Evolutionary conservation across 129 eudicot species (phyloP).

Genomic region (Ambrosia trifida): DNA sequence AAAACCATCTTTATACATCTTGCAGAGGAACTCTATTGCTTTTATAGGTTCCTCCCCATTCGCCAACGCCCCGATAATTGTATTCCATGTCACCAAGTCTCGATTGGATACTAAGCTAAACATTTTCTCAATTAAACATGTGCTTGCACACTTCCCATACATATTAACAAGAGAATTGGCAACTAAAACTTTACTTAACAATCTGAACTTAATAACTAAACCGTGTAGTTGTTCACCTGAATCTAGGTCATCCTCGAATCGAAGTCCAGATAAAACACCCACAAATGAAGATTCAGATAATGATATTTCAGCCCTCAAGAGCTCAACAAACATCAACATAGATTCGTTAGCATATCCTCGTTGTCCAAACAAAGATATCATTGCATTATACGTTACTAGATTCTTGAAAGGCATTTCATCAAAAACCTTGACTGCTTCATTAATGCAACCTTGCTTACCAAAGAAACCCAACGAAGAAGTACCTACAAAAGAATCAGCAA

Average conservation of each 20-base stretch:
- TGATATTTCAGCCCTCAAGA: slow-evolving; percentile 38
- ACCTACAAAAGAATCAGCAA: slow-evolving; percentile 61
- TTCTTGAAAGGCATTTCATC: slow-evolving; percentile 62
- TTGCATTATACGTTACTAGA: slow-evolving; percentile 65
- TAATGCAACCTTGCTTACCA: slow-evolving; percentile 54
- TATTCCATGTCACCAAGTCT: slow-evolving; percentile 76
- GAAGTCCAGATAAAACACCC: slow-evolving; percentile 56
- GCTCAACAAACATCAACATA: slow-evolving; percentile 47
- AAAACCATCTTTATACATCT: slow-evolving; percentile 38
- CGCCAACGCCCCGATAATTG: slow-evolving; percentile 52
- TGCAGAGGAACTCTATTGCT: slow-evolving; percentile 44
- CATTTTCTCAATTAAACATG: slow-evolving; percentile 43
- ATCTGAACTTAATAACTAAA: slow-evolving; percentile 56
- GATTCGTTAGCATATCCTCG: slow-evolving; percentile 49
- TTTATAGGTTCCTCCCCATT: slow-evolving; percentile 44
- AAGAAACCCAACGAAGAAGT: slow-evolving; percentile 70
- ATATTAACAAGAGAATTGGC: slow-evolving; percentile 58
- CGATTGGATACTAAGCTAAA: slow-evolving; percentile 38
- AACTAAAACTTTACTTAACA: slow-evolving; percentile 39
- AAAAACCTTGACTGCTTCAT: slow-evolving; percentile 56
- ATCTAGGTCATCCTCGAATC: slow-evolving; percentile 30
- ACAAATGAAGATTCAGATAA: slow-evolving; percentile 58
- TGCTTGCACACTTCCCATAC: slow-evolving; percentile 52
- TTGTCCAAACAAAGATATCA: slow-evolving; percentile 61
- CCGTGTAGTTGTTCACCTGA: slow-evolving; percentile 67